Evolutionary conservation across 129 eudicot species (phyloP).

Genomic region (Mikania micrantha): DNA sequence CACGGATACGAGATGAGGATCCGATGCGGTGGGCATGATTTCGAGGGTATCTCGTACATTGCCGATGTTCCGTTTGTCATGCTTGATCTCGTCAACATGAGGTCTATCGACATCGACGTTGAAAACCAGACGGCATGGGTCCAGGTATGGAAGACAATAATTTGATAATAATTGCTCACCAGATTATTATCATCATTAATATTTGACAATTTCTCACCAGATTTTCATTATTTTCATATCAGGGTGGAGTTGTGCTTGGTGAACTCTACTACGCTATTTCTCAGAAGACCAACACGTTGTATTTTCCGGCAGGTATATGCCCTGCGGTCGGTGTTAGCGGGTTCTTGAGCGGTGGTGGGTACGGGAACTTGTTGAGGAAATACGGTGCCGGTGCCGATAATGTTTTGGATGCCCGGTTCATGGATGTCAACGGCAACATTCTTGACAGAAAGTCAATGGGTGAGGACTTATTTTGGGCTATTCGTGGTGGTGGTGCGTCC

Average conservation of each 20-base stretch:
- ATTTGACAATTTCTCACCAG: too few species aligned
- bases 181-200: too few species aligned
- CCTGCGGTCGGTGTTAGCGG: too few species aligned
- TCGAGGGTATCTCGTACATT: constrained; percentile 15
- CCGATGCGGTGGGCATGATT: constrained; percentile 20
- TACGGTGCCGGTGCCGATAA: constrained; percentile 6
- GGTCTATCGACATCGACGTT: constrained; percentile 12
- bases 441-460: too few species aligned
- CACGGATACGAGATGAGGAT: constrained; percentile 8
- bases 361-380: constrained; percentile 18
- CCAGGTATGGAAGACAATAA: too few species aligned
- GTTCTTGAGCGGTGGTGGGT: too few species aligned
- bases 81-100: constrained; percentile 17
- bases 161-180: too few species aligned
- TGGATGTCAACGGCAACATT: constrained; percentile 22
- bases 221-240: too few species aligned
- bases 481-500: too few species aligned
- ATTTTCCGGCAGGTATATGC: too few species aligned
- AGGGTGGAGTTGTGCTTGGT: constrained; percentile 11
- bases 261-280: not conserved
- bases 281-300: too few species aligned
- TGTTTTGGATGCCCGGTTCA: constrained; percentile 15
- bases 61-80: constrained; percentile 21
- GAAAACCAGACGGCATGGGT: not conserved
- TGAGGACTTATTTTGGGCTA: too few species aligned